Evolutionary conservation across 805 yeast species (phyloP), one percentile per base, ranked within the genome.

Genomic region (Metschnikowia baotianmanensis): DNA sequence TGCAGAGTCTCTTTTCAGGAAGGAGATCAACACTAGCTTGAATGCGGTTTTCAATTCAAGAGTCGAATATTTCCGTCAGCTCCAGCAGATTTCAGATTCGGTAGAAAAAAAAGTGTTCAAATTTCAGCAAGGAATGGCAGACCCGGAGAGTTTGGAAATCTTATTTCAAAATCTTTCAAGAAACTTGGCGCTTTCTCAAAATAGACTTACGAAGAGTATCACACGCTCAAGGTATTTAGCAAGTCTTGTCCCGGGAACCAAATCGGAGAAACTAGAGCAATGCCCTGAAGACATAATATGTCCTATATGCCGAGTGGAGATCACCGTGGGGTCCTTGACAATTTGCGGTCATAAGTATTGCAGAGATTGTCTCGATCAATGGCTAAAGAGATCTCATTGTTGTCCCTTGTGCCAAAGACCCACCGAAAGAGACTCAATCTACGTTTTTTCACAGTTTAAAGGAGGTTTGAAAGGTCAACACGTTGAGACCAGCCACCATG

Each of bases 341-440:
- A 80, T 80, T 8, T 93, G 99, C 71, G 98, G 98, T 0, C 99
- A 93, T 62, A 81, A 80, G 51, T 93, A 84, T 57, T 93, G 99
- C 58, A 76, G 78, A 42, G 85, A 77, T 1, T 93, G 99, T 59
- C 67, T 93, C 26, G 72, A 65, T 15, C 80, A 72, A 40, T 93
- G 99, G 99, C 57, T 84, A 38, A 63, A 61, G 16, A 67, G 67
- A 12, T 75, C 75, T 28, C 57, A 63, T 1, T 62, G 67, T 2
- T 93, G 99, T 61, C 98, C 99, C 0, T 70, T 89, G 50, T 93
- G 99, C 63, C 86, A 87, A 45, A 63, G 74, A 2, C 48, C 48
- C 1, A 64, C 87, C 13, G 61, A 60, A 18, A 47, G 55, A 7
- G 61, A 68, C 4, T 83, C 86, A 22, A 65, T 86, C 8, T 86